Conservation (phyloP, 106 monocot species). For the Allium sativum region DNA sequence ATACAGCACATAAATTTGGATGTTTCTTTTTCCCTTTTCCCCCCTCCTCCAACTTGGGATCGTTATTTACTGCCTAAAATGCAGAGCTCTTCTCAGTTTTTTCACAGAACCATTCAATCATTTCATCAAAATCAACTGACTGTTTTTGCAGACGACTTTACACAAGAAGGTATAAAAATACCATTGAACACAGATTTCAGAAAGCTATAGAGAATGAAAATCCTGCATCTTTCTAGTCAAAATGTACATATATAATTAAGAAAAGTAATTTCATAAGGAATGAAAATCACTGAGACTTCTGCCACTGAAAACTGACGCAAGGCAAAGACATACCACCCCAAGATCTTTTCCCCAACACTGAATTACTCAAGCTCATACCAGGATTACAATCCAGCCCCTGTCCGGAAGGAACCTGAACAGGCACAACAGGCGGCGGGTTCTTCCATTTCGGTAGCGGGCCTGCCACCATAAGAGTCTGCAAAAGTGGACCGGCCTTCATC, state of each 20-base stretch:
- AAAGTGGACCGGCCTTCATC: constrained; percentile 22
- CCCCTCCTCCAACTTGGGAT: too few relatives aligned
- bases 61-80: too few relatives aligned
- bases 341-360: neutral
- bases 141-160: too few relatives aligned
- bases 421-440: constrained; percentile 17
- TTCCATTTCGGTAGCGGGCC: constrained; percentile 31
- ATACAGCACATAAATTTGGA: too few relatives aligned
- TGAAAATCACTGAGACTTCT: constrained; percentile 2
- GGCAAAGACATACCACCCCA: neutral
- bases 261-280: neutral
- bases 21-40: too few relatives aligned
- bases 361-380: neutral
- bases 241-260: neutral
- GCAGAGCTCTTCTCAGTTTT: too few relatives aligned
- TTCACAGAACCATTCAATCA: too few relatives aligned
- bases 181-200: too few relatives aligned
- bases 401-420: neutral
- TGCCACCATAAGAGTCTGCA: constrained; percentile 27
- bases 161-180: too few relatives aligned
- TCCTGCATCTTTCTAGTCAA: neutral
- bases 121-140: too few relatives aligned
- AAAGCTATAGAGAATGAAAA: too few relatives aligned
- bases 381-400: neutral
- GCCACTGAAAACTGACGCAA: neutral